Evolutionary conservation across 768 basidiomycete species (phyloP).

Genomic region (Leccinellum albellum): DNA sequence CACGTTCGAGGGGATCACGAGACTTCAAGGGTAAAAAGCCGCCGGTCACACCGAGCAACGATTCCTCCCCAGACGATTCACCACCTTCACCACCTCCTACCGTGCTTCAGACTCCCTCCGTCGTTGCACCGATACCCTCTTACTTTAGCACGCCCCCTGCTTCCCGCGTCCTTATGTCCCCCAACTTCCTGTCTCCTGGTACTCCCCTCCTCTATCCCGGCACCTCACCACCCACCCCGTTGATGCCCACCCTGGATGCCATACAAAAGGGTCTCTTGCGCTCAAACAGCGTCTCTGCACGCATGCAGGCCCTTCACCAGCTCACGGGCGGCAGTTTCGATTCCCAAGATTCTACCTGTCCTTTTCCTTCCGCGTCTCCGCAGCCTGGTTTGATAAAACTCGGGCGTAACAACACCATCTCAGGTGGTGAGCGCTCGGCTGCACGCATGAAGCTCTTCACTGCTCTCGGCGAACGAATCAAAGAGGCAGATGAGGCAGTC

Average conservation of each 20-base stretch:
- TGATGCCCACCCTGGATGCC: constrained; percentile 74
- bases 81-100: constrained; percentile 30
- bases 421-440: constrained; percentile 74
- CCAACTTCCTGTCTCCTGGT: constrained; percentile 52
- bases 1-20: constrained; percentile 56
- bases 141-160: constrained; percentile 45
- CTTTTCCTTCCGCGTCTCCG: constrained; percentile 47
- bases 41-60: constrained; percentile 46
- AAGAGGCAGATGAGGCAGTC: constrained; percentile 62
- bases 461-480: constrained; percentile 53
- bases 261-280: constrained; percentile 77
- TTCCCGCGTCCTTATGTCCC: constrained; percentile 39
- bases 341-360: constrained; percentile 50
- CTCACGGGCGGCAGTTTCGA: constrained; percentile 70
- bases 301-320: constrained; percentile 78
- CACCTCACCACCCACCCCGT: constrained; percentile 56
- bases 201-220: constrained; percentile 60
- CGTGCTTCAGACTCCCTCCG: constrained; percentile 24
- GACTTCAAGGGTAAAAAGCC: constrained; percentile 67
- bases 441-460: constrained; percentile 67
- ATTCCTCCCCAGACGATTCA: constrained; percentile 68
- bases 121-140: constrained; percentile 54
- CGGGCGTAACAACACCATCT: constrained; percentile 74
- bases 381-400: constrained; percentile 48
- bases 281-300: constrained; percentile 85